Conservation (phyloP, 768 basidiomycete genomes). For the Leucocoprinus leucothites region DNA sequence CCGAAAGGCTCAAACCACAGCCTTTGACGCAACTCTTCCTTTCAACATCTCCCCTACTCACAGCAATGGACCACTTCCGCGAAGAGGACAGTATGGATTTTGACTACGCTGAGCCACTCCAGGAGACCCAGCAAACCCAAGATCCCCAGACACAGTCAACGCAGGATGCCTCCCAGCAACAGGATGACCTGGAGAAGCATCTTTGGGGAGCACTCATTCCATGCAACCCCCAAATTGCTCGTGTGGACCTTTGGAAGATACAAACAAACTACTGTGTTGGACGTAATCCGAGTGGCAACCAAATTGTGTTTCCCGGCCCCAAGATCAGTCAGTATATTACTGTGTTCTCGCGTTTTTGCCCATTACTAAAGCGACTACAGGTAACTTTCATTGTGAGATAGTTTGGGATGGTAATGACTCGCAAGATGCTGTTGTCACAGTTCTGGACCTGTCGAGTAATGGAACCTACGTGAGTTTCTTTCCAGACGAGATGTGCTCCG, state of each 20-base stretch:
- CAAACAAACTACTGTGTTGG: constrained; percentile 51
- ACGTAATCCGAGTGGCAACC: constrained; percentile 44
- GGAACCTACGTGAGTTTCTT: constrained; percentile 64
- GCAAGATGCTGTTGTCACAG: constrained; percentile 38
- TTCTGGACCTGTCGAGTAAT: constrained; percentile 64
- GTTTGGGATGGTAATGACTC: constrained; percentile 54
- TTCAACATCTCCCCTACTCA: not conserved
- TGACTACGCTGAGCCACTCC: constrained; percentile 15
- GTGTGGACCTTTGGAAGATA: constrained; percentile 62
- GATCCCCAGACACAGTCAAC: constrained; percentile 44
- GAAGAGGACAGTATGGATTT: constrained; percentile 20
- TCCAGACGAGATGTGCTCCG: not conserved
- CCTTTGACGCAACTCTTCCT: no score
- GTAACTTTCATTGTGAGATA: constrained; percentile 57
- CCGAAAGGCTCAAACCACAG: not conserved
- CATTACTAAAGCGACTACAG: constrained; percentile 24
- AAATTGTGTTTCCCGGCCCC: constrained; percentile 59
- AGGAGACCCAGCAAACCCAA: constrained; percentile 22
- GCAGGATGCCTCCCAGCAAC: constrained; percentile 38
- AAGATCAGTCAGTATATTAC: constrained; percentile 62
- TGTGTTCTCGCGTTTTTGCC: not conserved
- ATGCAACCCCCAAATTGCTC: constrained; percentile 45
- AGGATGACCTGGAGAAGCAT: constrained; percentile 30
- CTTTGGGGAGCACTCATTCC: constrained; percentile 77
- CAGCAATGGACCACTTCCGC: constrained; percentile 18